Base-by-base conservation (phyloP, 2,329 filamentous ascomycete species). In the Fusarium sp. region DNA sequence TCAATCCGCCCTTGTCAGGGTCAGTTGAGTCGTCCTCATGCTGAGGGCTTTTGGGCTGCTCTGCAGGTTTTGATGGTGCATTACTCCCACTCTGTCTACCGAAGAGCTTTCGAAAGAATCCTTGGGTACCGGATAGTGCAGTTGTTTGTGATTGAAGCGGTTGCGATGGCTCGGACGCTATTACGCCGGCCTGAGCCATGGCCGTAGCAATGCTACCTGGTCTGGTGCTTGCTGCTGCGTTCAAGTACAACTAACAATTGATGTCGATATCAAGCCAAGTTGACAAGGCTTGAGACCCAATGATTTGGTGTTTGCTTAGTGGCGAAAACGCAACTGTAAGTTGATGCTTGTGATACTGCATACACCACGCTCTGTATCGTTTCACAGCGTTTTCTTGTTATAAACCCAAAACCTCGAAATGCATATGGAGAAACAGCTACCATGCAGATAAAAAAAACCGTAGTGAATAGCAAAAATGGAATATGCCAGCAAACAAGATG, bases 171-270 rank as follows among this genome's bases (percentile, higher is more conserved):
- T 73, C 72, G 61, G 73, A 72, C 60, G 73, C 69, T 58, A 70
- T 60, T 51, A 70, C 70, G 63, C 71, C 72, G 50, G 66, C 72
- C 61, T 76, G 74, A 58, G 77, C 74, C 77, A 79, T 79, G 67
- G 55, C 75, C 66, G 53, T 59, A 58, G 56, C 57, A 65, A 58
- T 65, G 57, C 58, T 56, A 72, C 59, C 62, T 55, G 33, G 31
- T 46, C 62, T 55, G 33, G 31, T 46, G 46, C 45, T 42, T 48
- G 18, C 39, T 63, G 49, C 23, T 59, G 42, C 23, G 45, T 39
- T 58, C 56, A 49, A 62, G 43, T 41, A 47, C 56, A 47, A 49
- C 53, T 53, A 46, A 37, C 18, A 57, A 43, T 43, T 29, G 39
- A 37, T 43, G 35, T 59, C 45, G 53, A 37, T 48, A 52, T 55